phyloP scores from a whole-genome alignment of 306 rosid species.

The Vachellia pachyceras region DNA sequence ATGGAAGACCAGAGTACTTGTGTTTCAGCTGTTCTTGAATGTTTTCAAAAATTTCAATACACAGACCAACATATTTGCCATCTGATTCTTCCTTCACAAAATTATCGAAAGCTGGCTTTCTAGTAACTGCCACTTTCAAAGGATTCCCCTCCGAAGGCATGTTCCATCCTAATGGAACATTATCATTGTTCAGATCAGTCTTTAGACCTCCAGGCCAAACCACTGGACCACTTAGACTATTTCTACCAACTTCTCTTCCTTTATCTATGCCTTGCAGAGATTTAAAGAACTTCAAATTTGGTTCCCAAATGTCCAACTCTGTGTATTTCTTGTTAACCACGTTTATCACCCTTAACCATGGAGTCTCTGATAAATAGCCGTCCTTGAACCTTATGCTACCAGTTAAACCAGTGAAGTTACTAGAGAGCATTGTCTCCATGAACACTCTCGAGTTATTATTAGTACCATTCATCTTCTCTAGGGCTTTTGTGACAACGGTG shows the following conservation, averaged over 20 bases:
- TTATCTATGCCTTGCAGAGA: conserved; percentile 26
- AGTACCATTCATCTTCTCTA: conserved; percentile 30
- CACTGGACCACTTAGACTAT: conserved; percentile 35
- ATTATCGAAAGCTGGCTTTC: conserved; percentile 44
- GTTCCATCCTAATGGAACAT: conserved; percentile 50
- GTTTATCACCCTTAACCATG: conserved; percentile 53
- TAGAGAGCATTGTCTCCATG: conserved; percentile 39
- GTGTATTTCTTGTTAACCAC: conserved; percentile 37
- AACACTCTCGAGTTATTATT: conserved; percentile 32
- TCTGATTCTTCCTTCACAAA: conserved; percentile 46
- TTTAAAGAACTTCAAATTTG: conserved; percentile 39
- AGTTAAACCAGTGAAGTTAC: conserved; percentile 56
- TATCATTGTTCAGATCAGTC: neutral
- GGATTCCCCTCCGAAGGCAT: conserved; percentile 45
- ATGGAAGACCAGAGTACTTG: conserved; percentile 47
- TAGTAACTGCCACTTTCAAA: conserved; percentile 58
- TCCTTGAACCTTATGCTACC: conserved; percentile 57
- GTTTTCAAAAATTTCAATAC: conserved; percentile 44
- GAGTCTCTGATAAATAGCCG: conserved; percentile 35
- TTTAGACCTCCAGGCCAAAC: conserved; percentile 61
- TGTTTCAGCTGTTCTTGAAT: conserved; percentile 26
- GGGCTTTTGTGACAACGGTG: conserved; percentile 45
- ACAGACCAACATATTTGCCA: conserved; percentile 48
- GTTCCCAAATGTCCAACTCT: conserved; percentile 58
- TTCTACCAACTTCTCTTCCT: conserved; percentile 19